These are phyloP conservation scores for Cyclotella distinguenda DNA, from an alignment of 108 stramenopile species.

Conservation along the genomic window DNA sequence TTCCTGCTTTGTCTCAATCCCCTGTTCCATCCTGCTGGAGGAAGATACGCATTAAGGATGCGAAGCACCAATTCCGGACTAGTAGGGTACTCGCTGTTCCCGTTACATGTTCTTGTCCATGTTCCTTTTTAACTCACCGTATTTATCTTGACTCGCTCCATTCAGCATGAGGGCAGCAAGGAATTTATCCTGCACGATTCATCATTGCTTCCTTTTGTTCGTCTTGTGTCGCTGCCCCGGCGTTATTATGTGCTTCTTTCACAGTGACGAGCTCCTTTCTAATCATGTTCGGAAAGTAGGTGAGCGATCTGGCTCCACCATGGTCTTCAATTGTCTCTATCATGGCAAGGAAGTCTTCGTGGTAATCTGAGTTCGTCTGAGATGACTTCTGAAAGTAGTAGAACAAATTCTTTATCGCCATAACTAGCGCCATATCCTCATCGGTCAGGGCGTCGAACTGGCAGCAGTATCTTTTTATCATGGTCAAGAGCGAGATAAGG, in stretches of 20 bases:
- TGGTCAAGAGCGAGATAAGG: not conserved
- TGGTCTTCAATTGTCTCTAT: no score
- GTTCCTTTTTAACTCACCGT: not conserved
- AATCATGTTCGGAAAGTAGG: no score
- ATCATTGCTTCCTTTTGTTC: no score
- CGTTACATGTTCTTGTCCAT: not conserved
- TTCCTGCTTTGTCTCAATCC: not conserved
- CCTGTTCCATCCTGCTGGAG: not conserved
- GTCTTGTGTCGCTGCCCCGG: no score
- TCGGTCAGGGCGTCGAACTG: not conserved
- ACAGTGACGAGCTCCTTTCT: no score
- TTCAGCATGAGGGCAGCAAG: no score
- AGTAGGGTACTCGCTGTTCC: not conserved
- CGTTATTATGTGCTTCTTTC: no score
- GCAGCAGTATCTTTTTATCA: conserved; percentile 3
- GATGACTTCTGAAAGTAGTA: no score
- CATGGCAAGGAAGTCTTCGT: no score
- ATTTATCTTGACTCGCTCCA: not conserved
- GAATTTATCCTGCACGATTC: no score
- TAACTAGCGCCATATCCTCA: not conserved
- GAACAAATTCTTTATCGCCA: not conserved
- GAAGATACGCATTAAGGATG: no score
- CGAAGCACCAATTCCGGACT: not conserved
- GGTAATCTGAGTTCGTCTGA: not conserved
- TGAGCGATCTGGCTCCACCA: no score